A percentile compares a stretch with the other conserved stretches of the same genome.
phyloP scores from a whole-genome alignment of 345 rosid species.

The Erucastrum elatum region DNA sequence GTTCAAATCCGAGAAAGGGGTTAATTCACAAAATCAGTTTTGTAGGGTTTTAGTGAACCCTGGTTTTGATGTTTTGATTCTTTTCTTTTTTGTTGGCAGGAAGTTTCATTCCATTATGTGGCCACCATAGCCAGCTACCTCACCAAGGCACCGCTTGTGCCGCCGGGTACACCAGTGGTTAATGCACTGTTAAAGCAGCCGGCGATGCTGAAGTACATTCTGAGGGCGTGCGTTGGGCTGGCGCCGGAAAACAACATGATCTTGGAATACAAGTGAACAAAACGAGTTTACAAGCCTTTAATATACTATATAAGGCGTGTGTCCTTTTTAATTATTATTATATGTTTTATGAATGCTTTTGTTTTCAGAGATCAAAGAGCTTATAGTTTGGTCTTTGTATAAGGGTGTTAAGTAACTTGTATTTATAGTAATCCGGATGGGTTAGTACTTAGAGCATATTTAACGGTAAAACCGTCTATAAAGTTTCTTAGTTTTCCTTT shows the following conservation, averaged over 20 bases:
- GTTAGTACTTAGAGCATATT: slow-evolving; percentile 2
- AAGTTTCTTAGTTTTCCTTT: no score
- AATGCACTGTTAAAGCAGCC: slow-evolving; percentile 94
- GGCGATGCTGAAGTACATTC: slow-evolving; percentile 94
- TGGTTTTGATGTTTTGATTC: not conserved
- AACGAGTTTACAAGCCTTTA: not conserved
- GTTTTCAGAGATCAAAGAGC: slow-evolving; percentile 21
- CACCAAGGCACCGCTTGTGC: slow-evolving; percentile 96
- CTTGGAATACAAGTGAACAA: slow-evolving; percentile 81
- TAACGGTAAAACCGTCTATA: no score
- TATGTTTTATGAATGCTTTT: slow-evolving; percentile 24
- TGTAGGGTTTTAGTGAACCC: not conserved
- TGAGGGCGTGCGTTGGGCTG: slow-evolving; percentile 92
- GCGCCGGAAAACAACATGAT: slow-evolving; percentile 99
- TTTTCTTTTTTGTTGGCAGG: slow-evolving; percentile 43
- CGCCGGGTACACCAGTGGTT: slow-evolving; percentile 94
- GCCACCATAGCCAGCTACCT: slow-evolving; percentile 96
- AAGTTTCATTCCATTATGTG: slow-evolving; percentile 94
- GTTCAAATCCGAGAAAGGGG: slow-evolving; percentile 94
- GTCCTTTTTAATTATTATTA: not conserved
- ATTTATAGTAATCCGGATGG: slow-evolving; percentile 20
- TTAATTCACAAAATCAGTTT: not conserved
- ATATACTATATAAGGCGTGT: not conserved
- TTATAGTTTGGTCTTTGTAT: slow-evolving; percentile 29
- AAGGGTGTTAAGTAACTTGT: slow-evolving; percentile 15